Evolutionary conservation across 345 rosid species (phyloP), one percentile per base, ranked within the genome.

Genomic region (Anastatica hierochuntica): DNA sequence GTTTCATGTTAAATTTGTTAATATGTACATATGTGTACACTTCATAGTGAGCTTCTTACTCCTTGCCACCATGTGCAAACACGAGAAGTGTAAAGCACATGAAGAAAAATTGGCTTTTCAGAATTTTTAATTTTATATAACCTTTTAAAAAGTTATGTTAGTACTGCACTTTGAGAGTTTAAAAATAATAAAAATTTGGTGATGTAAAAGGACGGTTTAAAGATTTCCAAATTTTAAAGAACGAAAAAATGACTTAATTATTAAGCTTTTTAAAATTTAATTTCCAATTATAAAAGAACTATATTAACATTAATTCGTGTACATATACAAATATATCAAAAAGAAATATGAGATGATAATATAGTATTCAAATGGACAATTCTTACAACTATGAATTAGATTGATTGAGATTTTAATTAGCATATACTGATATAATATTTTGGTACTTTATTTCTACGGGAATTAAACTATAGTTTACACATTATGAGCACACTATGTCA

Each of bases 401-500:
- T 3, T 21, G 24, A n/a, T n/a, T 21, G 24, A 21, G 24, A 21
- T 2, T 21, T 21, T 21, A 21, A 3, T 21, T 5, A 21, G 24
- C 24, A 21, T 21, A 21, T 21, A n/a, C n/a, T n/a, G n/a, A n/a
- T n/a, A n/a, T n/a, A n/a, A n/a, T n/a, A n/a, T n/a, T n/a, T n/a
- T n/a, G n/a, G n/a, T n/a, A n/a, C n/a, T n/a, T n/a, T 21, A 21
- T 21, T 21, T 21, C 3, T 21, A 21, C 24, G 5, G 24, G 5
- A 21, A 21, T 26, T 36, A 38, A 38, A 26, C 10, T 29, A 29
- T 10, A 10, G 9, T 63, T 49, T 43, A 33, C 14, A 36, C 47
- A 44, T 18, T 26, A 53, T 67, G 67, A 53, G 62, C 62, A 67
- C 62, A 53, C 39, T 19, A 60, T 67, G 43, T 53, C 66, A 47